Evolutionary conservation across 129 eudicot genomes (phyloP), one percentile per base, ranked within the genome.

Genomic region (Cynara cardunculus): DNA sequence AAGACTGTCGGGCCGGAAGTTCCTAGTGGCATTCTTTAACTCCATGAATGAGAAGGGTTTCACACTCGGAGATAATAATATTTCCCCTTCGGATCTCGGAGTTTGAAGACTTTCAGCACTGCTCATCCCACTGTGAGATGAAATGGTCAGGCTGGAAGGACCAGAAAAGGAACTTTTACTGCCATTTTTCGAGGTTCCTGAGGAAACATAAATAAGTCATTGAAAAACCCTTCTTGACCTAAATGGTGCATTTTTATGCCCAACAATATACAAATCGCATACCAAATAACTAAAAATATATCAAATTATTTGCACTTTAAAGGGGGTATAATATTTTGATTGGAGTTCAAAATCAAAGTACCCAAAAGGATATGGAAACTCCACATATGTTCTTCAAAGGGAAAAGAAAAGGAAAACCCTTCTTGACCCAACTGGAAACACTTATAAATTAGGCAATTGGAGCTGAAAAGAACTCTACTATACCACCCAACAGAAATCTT

Each of bases 1-100:
- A 76, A 91, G 93, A 80, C 89, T 87, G 67, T 91, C 93, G 62
- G 91, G 85, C 4, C 91, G 85, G 80, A 91, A 91, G 78, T 89
- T 91, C 80, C 86, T 89, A 27, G 96, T 91, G 62, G 96, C 96
- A 71, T 74, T 89, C 80, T 66, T 89, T 65, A 91, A 78, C 62
- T 91, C 96, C 25, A 71, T 85, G 39, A 91, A 91, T 2, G 89
- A 30, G 64, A 91, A 89, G 64, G 93, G 32, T 71, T 89, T 91
- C 35, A 87, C 88, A 72, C 84, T 72, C 3, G 96, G 86, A 21
- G 91, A 89, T 66, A 89, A 85, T 56, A 89, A 75, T 72, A 91
- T 91, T 62, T 91, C 96, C 25, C 83, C 78, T 77, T 91, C 96
- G 22, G 91, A 82, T 85, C 87, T 87, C 30, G 96, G 93, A 49